These are phyloP conservation scores for Tieghemostelium lacteum DNA, from an alignment of 78 protist species.

Conservation along the genomic window DNA sequence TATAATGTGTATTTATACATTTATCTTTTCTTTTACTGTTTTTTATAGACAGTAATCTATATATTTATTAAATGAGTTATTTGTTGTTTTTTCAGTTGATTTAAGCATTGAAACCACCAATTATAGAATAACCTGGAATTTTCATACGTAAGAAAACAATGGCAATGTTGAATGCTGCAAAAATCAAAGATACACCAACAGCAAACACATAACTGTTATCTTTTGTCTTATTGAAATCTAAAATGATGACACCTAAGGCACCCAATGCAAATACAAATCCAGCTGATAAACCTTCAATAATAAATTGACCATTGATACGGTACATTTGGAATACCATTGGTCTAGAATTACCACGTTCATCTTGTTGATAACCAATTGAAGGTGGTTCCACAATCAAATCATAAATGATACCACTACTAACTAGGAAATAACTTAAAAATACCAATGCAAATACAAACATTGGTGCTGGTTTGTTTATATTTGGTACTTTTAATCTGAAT, in stretches of 20 bases:
- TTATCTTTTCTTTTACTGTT: too few relatives aligned
- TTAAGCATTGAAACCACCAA: neutral
- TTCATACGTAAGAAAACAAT: conserved; percentile 82
- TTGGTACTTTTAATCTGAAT: conserved; percentile 57
- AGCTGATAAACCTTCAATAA: conserved; percentile 89
- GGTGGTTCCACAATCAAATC: conserved; percentile 89
- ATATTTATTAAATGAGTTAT: neutral
- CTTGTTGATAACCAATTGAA: conserved; percentile 77
- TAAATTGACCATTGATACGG: conserved; percentile 89
- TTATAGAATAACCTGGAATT: conserved; percentile 81
- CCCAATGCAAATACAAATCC: conserved; percentile 82
- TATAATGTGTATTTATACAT: neutral
- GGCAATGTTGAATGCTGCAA: conserved; percentile 73
- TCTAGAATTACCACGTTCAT: conserved; percentile 52
- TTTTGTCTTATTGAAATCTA: conserved; percentile 52
- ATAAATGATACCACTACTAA: conserved; percentile 86
- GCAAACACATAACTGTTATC: conserved; percentile 64
- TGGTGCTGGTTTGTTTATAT: conserved; percentile 68
- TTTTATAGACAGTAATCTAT: neutral
- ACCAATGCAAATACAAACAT: conserved; percentile 66
- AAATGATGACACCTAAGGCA: conserved; percentile 83
- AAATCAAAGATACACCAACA: conserved; percentile 48
- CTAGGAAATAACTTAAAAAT: conserved; percentile 76
- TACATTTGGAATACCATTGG: conserved; percentile 81
- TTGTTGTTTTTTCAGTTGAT: neutral